A percentile compares a stretch with the other conserved stretches of the same genome.
These are phyloP conservation scores for Avena sativa DNA, from an alignment of 176 grass and related monocot genomes.

Conservation along the genomic window DNA sequence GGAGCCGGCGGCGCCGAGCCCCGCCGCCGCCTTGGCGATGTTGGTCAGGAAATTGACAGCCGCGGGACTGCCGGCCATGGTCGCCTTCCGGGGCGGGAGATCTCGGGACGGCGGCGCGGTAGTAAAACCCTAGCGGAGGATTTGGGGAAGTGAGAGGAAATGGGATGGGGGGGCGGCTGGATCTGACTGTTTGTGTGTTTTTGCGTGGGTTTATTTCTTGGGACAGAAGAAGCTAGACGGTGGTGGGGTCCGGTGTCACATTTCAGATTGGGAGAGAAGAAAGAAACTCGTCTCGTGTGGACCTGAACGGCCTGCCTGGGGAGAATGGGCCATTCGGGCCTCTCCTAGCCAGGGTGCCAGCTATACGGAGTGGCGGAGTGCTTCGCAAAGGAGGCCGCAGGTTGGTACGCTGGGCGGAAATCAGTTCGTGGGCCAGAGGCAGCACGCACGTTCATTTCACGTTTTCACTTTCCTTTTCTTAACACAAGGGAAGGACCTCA, in stretches of 20 bases:
- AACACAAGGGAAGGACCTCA: no score
- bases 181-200: conserved; percentile 19
- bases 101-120: conserved; percentile 41
- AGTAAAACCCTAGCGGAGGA: conserved; percentile 51
- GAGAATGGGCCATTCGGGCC: neutral
- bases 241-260: neutral
- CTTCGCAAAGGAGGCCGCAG: no score
- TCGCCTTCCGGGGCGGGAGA: neutral
- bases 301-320: no score
- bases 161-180: conserved; percentile 7
- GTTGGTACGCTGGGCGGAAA: no score
- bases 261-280: conserved; percentile 18
- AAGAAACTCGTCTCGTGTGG: conserved; percentile 18
- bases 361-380: no score
- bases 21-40: conserved; percentile 68
- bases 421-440: no score
- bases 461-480: no score
- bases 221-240: conserved; percentile 39
- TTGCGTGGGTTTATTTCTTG: conserved; percentile 59
- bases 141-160: neutral
- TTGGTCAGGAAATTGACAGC: conserved; percentile 80
- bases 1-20: conserved; percentile 66
- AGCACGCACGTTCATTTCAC: no score
- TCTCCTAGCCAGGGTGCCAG: neutral
- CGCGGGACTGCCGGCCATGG: conserved; percentile 64